phyloP scores from a whole-genome alignment of 192 early-diverging fungal species.

The Entomortierella parvispora region DNA sequence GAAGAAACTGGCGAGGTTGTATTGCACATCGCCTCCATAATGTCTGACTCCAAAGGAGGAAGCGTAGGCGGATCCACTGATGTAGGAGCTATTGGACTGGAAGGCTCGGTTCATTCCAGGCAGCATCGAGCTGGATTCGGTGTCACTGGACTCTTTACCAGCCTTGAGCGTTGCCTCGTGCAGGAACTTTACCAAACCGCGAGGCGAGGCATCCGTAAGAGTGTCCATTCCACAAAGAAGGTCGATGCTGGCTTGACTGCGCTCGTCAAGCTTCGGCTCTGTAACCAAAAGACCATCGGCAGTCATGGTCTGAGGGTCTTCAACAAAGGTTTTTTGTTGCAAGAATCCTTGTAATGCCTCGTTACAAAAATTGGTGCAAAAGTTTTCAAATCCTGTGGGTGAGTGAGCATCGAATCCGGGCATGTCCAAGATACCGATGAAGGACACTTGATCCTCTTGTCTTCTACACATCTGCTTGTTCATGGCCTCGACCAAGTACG shows the following conservation, averaged over 20 bases:
- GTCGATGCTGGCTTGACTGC: constrained; percentile 60
- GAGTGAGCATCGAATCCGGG: constrained; percentile 76
- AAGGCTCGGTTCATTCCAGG: constrained; percentile 56
- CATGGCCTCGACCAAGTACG: constrained; percentile 90
- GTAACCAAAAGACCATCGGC: constrained; percentile 19
- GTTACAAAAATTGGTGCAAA: constrained; percentile 76
- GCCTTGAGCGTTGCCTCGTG: constrained; percentile 44
- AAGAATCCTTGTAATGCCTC: constrained; percentile 76
- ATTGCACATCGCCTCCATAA: constrained; percentile 76
- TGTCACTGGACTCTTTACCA: constrained; percentile 53
- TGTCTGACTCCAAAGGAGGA: constrained; percentile 80
- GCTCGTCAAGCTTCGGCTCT: constrained; percentile 37
- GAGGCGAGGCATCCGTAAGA: constrained; percentile 36
- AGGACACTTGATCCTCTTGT: constrained; percentile 75
- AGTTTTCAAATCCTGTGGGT: constrained; percentile 76
- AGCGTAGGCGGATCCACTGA: constrained; percentile 48
- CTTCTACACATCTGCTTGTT: constrained; percentile 80
- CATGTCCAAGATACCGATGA: constrained; percentile 89
- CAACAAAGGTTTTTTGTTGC: constrained; percentile 65
- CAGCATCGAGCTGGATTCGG: constrained; percentile 59
- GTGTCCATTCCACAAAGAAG: constrained; percentile 53
- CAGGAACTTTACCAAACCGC: constrained; percentile 42
- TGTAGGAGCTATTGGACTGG: constrained; percentile 58
- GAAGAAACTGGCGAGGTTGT: constrained; percentile 79
- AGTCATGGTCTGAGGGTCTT: constrained; percentile 44